Percentiles rank a stretch among this genome's conserved stretches.
These are phyloP conservation scores for Hevea brasiliensis DNA, from an alignment of 345 rosid species.

Conservation along the genomic window DNA sequence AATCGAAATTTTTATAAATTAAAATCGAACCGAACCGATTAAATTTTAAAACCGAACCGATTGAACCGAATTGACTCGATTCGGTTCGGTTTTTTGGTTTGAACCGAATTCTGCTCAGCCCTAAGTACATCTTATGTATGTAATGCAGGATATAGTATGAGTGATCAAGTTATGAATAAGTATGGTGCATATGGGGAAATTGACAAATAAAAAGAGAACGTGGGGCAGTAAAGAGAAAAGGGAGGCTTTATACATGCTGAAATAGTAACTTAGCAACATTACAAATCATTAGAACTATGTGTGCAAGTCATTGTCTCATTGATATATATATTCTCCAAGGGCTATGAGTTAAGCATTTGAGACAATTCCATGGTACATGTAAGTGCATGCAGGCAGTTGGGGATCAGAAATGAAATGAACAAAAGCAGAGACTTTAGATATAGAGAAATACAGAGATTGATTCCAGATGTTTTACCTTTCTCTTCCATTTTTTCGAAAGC, in stretches of 20 bases:
- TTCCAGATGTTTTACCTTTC: constrained; percentile 49
- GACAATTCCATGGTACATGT: neutral
- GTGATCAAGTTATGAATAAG: neutral
- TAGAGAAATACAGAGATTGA: neutral
- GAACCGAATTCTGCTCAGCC: too few species aligned
- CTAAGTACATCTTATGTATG: neutral
- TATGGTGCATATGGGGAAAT: neutral
- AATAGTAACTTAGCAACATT: neutral
- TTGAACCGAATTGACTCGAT: too few species aligned
- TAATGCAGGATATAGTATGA: neutral
- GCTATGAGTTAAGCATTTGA: neutral
- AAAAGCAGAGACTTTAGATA: neutral
- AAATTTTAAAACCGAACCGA: too few species aligned
- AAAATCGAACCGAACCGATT: too few species aligned
- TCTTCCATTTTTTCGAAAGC: constrained; percentile 91
- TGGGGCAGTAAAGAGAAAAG: neutral
- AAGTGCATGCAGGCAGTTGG: neutral
- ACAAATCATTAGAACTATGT: neutral
- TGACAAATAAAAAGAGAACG: neutral
- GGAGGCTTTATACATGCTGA: neutral
- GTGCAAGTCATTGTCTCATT: neutral
- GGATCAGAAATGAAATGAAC: neutral
- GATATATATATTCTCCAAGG: neutral
- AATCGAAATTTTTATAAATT: too few species aligned
- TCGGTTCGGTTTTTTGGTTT: too few species aligned